phyloP scores from a whole-genome alignment of 176 grass and related monocot genomes.

The Aegilops bicornis region DNA sequence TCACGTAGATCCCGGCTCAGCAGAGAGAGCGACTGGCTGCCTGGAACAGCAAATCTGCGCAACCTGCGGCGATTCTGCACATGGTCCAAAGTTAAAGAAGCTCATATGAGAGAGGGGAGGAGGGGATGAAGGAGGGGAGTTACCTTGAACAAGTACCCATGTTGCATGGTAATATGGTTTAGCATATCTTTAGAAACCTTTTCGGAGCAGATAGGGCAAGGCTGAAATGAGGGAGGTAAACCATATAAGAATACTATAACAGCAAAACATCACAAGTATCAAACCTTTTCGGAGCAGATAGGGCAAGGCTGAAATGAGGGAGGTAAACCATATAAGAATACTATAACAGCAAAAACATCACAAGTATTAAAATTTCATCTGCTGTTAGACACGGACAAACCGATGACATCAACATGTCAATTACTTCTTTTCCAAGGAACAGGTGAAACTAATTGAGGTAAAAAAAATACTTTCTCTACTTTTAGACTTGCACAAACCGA shows the following conservation, averaged over 20 bases:
- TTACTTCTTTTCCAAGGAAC: background rate
- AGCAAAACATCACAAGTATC: background rate
- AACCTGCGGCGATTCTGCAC: constrained; percentile 73
- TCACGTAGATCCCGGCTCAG: constrained; percentile 82
- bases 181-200: constrained; percentile 81
- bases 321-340: constrained; percentile 10
- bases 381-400: background rate
- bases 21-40: constrained; percentile 75
- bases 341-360: background rate
- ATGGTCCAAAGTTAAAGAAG: constrained; percentile 35
- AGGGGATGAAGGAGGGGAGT: background rate
- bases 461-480: background rate
- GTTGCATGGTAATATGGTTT: constrained; percentile 85
- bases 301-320: constrained; percentile 75
- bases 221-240: constrained; percentile 47
- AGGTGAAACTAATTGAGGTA: background rate
- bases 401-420: background rate
- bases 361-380: background rate
- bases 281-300: background rate
- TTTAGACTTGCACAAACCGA: background rate
- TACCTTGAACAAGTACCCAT: constrained; percentile 95
- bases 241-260: constrained; percentile 8
- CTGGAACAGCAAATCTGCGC: constrained; percentile 75
- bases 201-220: constrained; percentile 73
- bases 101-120: background rate